Evolutionary conservation across 164 flowering plant species (phyloP), one percentile per base, ranked within the genome.

Genomic region (Vitis rotundifolia): DNA sequence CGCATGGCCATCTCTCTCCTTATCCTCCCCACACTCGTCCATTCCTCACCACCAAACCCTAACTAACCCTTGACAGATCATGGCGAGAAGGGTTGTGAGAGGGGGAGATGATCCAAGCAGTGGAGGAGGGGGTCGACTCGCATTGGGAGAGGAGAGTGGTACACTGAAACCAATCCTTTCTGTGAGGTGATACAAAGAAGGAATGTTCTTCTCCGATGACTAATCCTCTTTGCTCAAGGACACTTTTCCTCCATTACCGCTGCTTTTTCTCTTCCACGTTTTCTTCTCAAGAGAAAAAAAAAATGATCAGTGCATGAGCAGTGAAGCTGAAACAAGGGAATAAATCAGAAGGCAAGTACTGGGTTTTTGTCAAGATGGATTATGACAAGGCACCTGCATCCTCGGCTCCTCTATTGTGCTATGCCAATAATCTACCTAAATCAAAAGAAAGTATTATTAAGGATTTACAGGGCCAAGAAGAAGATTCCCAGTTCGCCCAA

Each of bases 1-100:
- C 68, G 60, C 76, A 74, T 68, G 68, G 67, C 69, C 72, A 58
- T 55, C 65, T 69, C 68, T 18, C 15, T 49, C 53, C 29, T 54
- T 52, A 57, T 54, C 53, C 49, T 16, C 44, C 70, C 16, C 22
- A 16, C 54, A 29, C 67, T 70, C 64, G 66, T 50, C 54, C 57
- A 57, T 54, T 52, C 19, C 16, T 19, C 66, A 72, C 70, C 70
- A 72, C 65, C 70, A 61, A 52, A 67, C 66, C 68, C 58, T 51
- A 63, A 72, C 54, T 52, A 60, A 72, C 47, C 13, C 31, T 47
- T 7, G 26, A 54, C 7, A 37, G 44, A 37, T 37, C 44, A 37
- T 37, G 44, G 44, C 26, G 26, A 37, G 44, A 37, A 6, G 44
- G 7, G 44, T 37, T 5, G 44, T 37, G 52, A 64, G 67, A 55